Conservation (phyloP, 2,329 filamentous ascomycete species). For the Aspergillus piperis region DNA sequence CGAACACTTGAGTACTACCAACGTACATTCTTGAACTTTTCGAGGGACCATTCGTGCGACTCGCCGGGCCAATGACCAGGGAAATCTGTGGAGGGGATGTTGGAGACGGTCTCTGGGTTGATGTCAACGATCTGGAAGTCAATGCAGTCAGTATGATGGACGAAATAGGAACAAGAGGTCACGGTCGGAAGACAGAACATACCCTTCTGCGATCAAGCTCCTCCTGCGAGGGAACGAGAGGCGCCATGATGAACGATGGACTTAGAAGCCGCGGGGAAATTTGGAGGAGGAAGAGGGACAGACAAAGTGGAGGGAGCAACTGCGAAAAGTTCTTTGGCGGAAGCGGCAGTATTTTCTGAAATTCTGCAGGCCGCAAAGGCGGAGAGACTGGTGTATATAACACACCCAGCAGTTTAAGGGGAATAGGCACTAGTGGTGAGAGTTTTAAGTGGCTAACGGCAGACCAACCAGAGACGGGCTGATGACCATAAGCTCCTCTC, state of each 20-base stretch:
- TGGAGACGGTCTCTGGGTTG: conserved; percentile 84
- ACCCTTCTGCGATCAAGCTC: conserved; percentile 49
- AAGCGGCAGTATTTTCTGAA: conserved; percentile 29
- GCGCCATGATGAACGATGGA: conserved; percentile 40
- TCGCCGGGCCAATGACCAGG: conserved; percentile 89
- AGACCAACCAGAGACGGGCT: conserved; percentile 37
- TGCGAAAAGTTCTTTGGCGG: conserved; percentile 36
- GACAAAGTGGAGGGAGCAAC: conserved; percentile 29
- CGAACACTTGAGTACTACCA: not conserved
- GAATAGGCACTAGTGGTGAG: conserved; percentile 1
- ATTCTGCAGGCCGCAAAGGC: conserved; percentile 28
- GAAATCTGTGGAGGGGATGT: conserved; percentile 87
- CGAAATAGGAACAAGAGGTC: not conserved
- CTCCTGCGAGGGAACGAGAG: conserved; percentile 44
- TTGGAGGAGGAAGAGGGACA: conserved; percentile 23
- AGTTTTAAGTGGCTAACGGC: conserved; percentile 19
- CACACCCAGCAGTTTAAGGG: conserved; percentile 1
- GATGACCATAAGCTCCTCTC: conserved; percentile 37
- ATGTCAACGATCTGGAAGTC: conserved; percentile 72
- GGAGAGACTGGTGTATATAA: conserved; percentile 23
- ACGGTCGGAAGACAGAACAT: conserved; percentile 19
- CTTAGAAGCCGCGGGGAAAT: conserved; percentile 19
- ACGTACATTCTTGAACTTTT: conserved; percentile 65
- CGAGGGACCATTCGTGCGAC: conserved; percentile 76
- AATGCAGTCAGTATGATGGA: conserved; percentile 18